Conservation (phyloP, 2,329 filamentous ascomycete species). For the Cladosporium velox region DNA sequence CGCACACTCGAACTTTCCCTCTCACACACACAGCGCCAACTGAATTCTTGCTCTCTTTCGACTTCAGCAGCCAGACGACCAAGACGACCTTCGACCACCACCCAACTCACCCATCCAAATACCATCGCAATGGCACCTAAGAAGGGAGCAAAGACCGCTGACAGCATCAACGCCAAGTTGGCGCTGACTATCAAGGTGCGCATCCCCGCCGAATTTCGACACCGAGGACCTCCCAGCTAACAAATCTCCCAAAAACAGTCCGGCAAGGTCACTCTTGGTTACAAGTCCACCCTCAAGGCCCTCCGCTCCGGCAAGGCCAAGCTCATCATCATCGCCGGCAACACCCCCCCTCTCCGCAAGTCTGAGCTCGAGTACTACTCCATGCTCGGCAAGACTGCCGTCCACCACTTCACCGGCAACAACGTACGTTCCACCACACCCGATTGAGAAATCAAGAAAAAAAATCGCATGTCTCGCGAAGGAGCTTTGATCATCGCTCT, state of each 20-base stretch:
- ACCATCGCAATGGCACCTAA: slow-evolving; percentile 66
- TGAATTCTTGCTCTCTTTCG: slow-evolving; percentile 6
- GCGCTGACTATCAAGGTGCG: slow-evolving; percentile 48
- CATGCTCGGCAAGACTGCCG: slow-evolving; percentile 89
- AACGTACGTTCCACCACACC: slow-evolving; percentile 73
- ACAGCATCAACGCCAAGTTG: slow-evolving; percentile 72
- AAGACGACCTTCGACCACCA: slow-evolving; percentile 22
- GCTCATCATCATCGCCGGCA: slow-evolving; percentile 92
- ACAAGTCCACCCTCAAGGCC: slow-evolving; percentile 86
- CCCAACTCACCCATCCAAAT: slow-evolving; percentile 17
- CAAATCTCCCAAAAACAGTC: slow-evolving; percentile 38
- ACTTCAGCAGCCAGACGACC: slow-evolving; percentile 19
- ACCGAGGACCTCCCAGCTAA: slow-evolving; percentile 23
- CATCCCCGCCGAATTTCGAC: slow-evolving; percentile 8
- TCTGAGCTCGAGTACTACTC: slow-evolving; percentile 88
- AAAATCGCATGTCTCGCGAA: slow-evolving; percentile 36
- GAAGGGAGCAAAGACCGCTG: slow-evolving; percentile 84
- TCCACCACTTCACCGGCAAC: slow-evolving; percentile 98
- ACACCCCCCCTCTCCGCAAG: slow-evolving; percentile 97
- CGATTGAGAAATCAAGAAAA: slow-evolving; percentile 12
- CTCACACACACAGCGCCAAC: background rate
- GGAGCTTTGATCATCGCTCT: slow-evolving; percentile 38
- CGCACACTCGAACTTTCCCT: slow-evolving; percentile 13
- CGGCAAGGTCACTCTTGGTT: slow-evolving; percentile 76
- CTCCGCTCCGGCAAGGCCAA: slow-evolving; percentile 97